Conservation (phyloP, 1,284 basidiomycete species). For the Ganoderma lucidum region DNA sequence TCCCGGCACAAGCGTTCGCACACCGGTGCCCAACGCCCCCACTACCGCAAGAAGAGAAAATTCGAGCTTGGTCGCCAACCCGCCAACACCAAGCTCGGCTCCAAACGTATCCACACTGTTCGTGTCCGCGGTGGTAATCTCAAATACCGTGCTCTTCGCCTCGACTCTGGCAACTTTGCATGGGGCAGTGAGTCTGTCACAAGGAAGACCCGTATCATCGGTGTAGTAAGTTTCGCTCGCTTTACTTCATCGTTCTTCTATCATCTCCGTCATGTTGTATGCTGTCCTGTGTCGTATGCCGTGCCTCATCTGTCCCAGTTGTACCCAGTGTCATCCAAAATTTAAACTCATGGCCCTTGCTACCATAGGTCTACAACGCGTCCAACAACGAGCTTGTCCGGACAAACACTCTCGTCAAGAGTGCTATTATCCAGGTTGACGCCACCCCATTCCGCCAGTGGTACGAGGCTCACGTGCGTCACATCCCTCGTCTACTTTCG, state of each 20-base stretch:
- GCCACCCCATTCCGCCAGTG: slow-evolving; percentile 98
- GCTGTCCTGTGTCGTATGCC: neutral
- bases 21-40: slow-evolving; percentile 91
- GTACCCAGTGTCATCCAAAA: neutral
- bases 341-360: neutral
- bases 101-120: slow-evolving; percentile 93
- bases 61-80: slow-evolving; percentile 98
- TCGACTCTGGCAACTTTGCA: slow-evolving; percentile 95
- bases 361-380: slow-evolving; percentile 88
- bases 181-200: slow-evolving; percentile 95
- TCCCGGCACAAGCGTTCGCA: slow-evolving; percentile 96
- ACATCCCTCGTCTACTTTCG: neutral
- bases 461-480: slow-evolving; percentile 94
- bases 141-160: slow-evolving; percentile 94
- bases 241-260: neutral
- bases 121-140: slow-evolving; percentile 93
- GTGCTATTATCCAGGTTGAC: slow-evolving; percentile 94
- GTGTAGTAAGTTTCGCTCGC: slow-evolving; percentile 79
- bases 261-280: neutral
- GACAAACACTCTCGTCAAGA: slow-evolving; percentile 97
- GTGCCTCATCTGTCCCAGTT: neutral
- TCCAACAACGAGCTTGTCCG: slow-evolving; percentile 99
- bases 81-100: slow-evolving; percentile 93
- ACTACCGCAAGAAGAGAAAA: slow-evolving; percentile 99
- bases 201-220: slow-evolving; percentile 92